Conservation (phyloP, 768 basidiomycete species). For the Clitopilus hobsonii region DNA sequence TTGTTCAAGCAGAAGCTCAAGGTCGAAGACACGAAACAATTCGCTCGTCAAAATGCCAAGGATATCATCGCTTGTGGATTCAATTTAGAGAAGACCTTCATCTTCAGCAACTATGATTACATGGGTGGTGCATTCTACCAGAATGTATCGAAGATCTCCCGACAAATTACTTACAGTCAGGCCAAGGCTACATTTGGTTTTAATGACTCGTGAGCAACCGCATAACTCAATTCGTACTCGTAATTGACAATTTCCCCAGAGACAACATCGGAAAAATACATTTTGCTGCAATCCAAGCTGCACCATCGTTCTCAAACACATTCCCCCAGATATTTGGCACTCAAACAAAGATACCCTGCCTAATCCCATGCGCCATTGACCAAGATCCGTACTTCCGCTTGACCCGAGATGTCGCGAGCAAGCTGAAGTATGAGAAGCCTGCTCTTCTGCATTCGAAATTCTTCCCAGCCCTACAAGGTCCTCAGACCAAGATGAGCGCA, state of each 20-base stretch:
- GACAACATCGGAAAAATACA: slow-evolving; percentile 99
- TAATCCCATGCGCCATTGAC: slow-evolving; percentile 98
- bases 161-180: slow-evolving; percentile 90
- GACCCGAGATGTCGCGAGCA: slow-evolving; percentile 91
- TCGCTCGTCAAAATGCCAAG: slow-evolving; percentile 81
- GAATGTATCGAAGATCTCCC: slow-evolving; percentile 89
- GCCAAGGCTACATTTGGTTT: slow-evolving; percentile 96
- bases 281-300: slow-evolving; percentile 92
- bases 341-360: slow-evolving; percentile 75
- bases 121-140: slow-evolving; percentile 92
- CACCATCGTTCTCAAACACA: slow-evolving; percentile 95
- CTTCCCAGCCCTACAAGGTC: slow-evolving; percentile 96
- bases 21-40: slow-evolving; percentile 79
- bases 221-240: not conserved
- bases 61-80: slow-evolving; percentile 98
- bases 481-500: slow-evolving; percentile 99
- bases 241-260: slow-evolving; percentile 36
- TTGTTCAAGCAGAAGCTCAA: slow-evolving; percentile 94
- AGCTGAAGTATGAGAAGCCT: slow-evolving; percentile 95
- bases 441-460: slow-evolving; percentile 91
- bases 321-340: slow-evolving; percentile 97
- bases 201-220: slow-evolving; percentile 78
- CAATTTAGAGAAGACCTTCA: slow-evolving; percentile 88
- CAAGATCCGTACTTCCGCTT: slow-evolving; percentile 97
- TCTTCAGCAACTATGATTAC: slow-evolving; percentile 89